A percentile compares a stretch with the other conserved stretches of the same genome.
phyloP scores from a whole-genome alignment of 495 filamentous ascomycete species.

The Penicillium argentinense region DNA sequence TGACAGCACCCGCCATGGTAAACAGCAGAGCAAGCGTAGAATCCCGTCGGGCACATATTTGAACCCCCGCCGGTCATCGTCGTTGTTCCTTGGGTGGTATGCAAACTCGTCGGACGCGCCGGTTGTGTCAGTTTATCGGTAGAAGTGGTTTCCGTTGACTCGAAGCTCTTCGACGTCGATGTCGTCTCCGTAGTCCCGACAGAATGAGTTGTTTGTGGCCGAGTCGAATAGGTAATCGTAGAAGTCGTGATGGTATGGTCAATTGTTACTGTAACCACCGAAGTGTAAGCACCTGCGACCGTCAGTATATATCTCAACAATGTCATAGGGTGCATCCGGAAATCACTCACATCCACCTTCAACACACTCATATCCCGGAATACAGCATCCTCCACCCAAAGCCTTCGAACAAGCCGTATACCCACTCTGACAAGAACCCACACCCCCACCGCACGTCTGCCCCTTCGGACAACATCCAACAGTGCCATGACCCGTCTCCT shows the following conservation, averaged over 20 bases:
- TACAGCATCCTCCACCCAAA: conserved; percentile 84
- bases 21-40: conserved; percentile 69
- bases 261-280: conserved; percentile 48
- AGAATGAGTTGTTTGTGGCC: conserved; percentile 29
- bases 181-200: conserved; percentile 13
- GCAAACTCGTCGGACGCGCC: conserved; percentile 50
- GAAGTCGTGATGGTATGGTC: conserved; percentile 43
- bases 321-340: not conserved
- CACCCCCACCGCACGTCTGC: conserved; percentile 61
- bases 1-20: conserved; percentile 77
- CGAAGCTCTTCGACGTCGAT: not conserved
- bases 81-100: conserved; percentile 27
- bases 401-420: conserved; percentile 67
- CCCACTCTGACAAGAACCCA: conserved; percentile 61
- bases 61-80: too few species aligned
- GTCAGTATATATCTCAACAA: too few species aligned
- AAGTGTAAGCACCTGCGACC: conserved; percentile 40
- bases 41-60: conserved; percentile 62
- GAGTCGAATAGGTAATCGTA: conserved; percentile 39
- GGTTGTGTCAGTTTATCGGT: conserved; percentile 42
- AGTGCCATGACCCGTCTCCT: conserved; percentile 69
- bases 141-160: conserved; percentile 8
- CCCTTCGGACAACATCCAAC: conserved; percentile 87
- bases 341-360: conserved; percentile 77
- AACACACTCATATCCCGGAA: conserved; percentile 76